Base-by-base conservation (phyloP, 164 flowering plant genomes). In the Akebia trifoliata region DNA sequence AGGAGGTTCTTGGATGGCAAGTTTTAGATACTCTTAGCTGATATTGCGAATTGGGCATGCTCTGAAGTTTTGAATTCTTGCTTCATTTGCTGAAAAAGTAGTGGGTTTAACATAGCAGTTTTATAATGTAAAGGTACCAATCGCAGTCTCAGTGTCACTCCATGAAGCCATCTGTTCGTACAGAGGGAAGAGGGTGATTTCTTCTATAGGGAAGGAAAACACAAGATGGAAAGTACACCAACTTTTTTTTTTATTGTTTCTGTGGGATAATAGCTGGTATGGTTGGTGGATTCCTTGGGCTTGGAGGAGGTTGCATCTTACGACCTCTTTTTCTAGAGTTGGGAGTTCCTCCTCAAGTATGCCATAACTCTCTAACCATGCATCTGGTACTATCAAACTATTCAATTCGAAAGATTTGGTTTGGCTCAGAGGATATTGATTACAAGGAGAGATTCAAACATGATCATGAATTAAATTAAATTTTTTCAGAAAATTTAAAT, bases 341-440 rank as follows among this genome's bases (percentile, higher is more conserved):
- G 17, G 78, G 81, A 56, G 60, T 74, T 61, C 81, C 83, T 50
- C 84, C 84, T 45, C 84, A 76, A 74, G 83, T 78, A 58, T 14
- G 1, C 6, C 53, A n/a, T n/a, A 6, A n/a, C 18, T 22, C 22
- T 26, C 2, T 21, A 35, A 12, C 10, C 48, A 44, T 21, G 30
- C 14, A 48, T 14, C 18, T 25, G 17, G 20, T 26, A 35, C 35
- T 30, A 12, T 8, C 11, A 17, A 1, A 20, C 20, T 31, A 3
- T 3, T 20, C 12, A 20, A n/a, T n/a, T n/a, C n/a, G n/a, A n/a
- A n/a, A n/a, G n/a, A n/a, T n/a, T n/a, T n/a, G n/a, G n/a, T n/a
- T n/a, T n/a, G n/a, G n/a, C n/a, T n/a, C n/a, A n/a, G n/a, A n/a
- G n/a, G n/a, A n/a, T n/a, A n/a, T n/a, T n/a, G n/a, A n/a, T n/a